These are phyloP conservation scores for Nakazawaea peltata DNA, from an alignment of 805 yeast species.

Conservation along the genomic window DNA sequence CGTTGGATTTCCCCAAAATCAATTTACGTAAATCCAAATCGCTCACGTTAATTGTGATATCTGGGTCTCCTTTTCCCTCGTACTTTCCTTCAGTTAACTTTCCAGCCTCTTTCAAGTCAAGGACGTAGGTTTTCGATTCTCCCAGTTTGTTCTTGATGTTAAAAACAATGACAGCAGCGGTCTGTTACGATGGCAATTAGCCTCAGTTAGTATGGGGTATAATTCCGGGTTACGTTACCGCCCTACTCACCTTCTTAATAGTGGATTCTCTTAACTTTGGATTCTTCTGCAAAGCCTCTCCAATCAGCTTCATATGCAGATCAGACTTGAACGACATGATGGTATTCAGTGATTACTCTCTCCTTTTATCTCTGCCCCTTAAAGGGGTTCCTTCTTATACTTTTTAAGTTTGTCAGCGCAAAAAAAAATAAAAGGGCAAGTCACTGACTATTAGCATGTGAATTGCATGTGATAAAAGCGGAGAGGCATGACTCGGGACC, in stretches of 20 bases:
- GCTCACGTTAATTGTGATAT: constrained; percentile 54
- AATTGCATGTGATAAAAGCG: too few relatives aligned
- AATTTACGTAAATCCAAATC: constrained; percentile 68
- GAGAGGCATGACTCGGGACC: background rate
- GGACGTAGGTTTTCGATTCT: constrained; percentile 52
- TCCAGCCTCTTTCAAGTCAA: constrained; percentile 62
- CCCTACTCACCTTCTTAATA: constrained; percentile 20
- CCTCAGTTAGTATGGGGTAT: constrained; percentile 1
- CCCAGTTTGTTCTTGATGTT: constrained; percentile 58
- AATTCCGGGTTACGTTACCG: background rate
- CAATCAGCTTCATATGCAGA: constrained; percentile 30
- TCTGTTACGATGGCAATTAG: constrained; percentile 17
- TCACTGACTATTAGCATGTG: constrained; percentile 1
- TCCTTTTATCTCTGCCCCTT: too few relatives aligned
- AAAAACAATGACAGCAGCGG: constrained; percentile 58
- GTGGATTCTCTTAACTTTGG: constrained; percentile 25
- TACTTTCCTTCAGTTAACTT: constrained; percentile 23
- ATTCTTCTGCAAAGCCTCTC: constrained; percentile 23
- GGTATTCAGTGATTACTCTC: too few relatives aligned
- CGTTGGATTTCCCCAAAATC: constrained; percentile 72
- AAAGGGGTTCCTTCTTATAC: too few relatives aligned
- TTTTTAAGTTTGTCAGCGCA: background rate
- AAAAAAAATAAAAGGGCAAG: background rate
- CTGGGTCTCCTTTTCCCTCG: constrained; percentile 35
- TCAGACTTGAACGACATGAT: constrained; percentile 28